These are phyloP conservation scores for Wickerhamomyces hampshirensis DNA, from an alignment of 805 yeast species.

Conservation along the genomic window DNA sequence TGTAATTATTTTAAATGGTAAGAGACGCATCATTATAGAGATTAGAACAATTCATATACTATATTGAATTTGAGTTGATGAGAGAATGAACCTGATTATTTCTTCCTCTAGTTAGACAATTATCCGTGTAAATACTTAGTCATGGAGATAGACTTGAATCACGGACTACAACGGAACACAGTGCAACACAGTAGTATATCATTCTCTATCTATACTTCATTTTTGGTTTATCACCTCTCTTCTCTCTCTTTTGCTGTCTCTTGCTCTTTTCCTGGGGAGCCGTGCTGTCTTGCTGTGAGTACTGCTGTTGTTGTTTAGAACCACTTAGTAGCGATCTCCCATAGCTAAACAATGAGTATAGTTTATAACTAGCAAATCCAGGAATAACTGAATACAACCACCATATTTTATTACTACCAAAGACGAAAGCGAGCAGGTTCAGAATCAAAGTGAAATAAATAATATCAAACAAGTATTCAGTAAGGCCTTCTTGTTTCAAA, in stretches of 20 bases:
- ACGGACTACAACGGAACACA: too few species aligned
- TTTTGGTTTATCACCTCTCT: slow-evolving; percentile 33
- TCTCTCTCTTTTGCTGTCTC: slow-evolving; percentile 37
- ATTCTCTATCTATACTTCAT: slow-evolving; percentile 33
- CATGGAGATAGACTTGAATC: too few species aligned
- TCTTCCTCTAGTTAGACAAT: too few species aligned
- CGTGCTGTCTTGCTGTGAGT: slow-evolving; percentile 7
- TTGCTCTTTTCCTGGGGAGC: slow-evolving; percentile 28
- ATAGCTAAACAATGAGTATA: slow-evolving; percentile 29
- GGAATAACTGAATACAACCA: slow-evolving; percentile 40
- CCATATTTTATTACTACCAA: slow-evolving; percentile 44
- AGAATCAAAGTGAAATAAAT: slow-evolving; percentile 48
- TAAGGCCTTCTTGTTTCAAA: slow-evolving; percentile 42
- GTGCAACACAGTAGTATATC: too few species aligned
- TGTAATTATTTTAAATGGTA: too few species aligned
- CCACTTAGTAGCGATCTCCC: slow-evolving; percentile 25
- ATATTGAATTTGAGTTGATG: too few species aligned
- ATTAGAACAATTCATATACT: too few species aligned
- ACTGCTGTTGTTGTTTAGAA: slow-evolving; percentile 8
- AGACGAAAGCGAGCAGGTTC: slow-evolving; percentile 38
- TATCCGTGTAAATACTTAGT: too few species aligned
- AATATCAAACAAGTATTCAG: slow-evolving; percentile 51
- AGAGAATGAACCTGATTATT: too few species aligned
- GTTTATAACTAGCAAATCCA: slow-evolving; percentile 40
- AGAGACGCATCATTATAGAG: too few species aligned